Evolutionary conservation across 768 basidiomycete genomes (phyloP), one percentile per base, ranked within the genome.

Genomic region (Boletus tomentosulus): DNA sequence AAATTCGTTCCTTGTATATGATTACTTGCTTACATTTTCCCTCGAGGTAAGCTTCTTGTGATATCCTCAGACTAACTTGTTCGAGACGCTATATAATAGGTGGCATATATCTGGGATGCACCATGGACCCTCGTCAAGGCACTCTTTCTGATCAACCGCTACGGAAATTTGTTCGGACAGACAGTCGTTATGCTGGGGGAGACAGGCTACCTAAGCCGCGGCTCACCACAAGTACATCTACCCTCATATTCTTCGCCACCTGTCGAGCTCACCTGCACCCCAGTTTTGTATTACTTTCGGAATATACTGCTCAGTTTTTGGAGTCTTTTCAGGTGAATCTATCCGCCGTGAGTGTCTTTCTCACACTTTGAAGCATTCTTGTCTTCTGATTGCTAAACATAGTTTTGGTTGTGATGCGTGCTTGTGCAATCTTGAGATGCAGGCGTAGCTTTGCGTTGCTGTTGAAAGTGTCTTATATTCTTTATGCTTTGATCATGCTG

Each of bases 361-460:
- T 30, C 6, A 16, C 2, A 27, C 27, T 30, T 30, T 39, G 37
- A 39, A 30, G 12, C 22, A 22, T 38, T 38, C 16, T 33, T 44
- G 19, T 27, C 33, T 16, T 25, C n/a, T 50, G 16, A 53, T 13
- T 2, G 6, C 16, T 0, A 12, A 13, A 10, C n/a, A 1, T 22
- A 70, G 67, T 68, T 24, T 50, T 68, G 46, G 59, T 68, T 12
- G 56, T 56, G 16, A 46, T 66, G 43, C 64, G 67, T 3, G 56
- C 60, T 12, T 68, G 64, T 44, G 67, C 66, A 15, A 59, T 68
- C 28, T 37, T 59, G 49, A 53, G 66, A 27, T 60, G 53, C 44
- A 47, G 31, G 7, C 58, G 45, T 13, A 13, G 31, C 39, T 2
- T 60, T 7, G 30, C 39, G 8, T 7, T 27, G 0, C 4, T 15